Base-by-base conservation (phyloP, 495 filamentous ascomycete genomes). In the Clavariopsis aquatica region DNA sequence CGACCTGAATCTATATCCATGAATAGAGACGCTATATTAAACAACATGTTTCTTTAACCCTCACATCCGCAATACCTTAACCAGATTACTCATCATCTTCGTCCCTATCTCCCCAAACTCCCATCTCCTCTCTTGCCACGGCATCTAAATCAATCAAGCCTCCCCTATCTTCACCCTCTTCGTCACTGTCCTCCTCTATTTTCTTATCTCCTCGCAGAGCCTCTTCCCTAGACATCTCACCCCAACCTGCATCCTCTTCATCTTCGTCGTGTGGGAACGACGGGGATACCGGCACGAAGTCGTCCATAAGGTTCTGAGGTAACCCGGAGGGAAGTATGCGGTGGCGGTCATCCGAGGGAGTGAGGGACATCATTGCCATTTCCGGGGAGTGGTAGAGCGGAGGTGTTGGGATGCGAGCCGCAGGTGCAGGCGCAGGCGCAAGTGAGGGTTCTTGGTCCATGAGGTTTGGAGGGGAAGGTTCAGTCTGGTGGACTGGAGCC, bases 111-210 rank as follows among this genome's bases (percentile, higher is more conserved):
- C 64, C 64, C 64, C 64, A 67, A 56, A 67, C 64, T 1, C 64
- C 64, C 64, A 55, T 67, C 64, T 67, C 64, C 46, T 67, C 64
- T 20, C 36, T 49, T 20, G 64, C 64, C 46, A 67, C 64, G 8
- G 13, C 52, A 53, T 67, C 64, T 31, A 67, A 38, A 67, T 67
- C 64, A 20, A 67, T 36, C 38, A 67, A 38, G 19, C 58, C 64
- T 17, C 20, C 58, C 31, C 23, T 52, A 4, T 54, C 56, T 2
- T 36, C 55, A 6, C 45, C 49, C 12, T 59, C 62, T 4, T 23
- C 54, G 19, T 31, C 27, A 43, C 28, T 29, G 20, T 51, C 64
- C 36, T 22, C 49, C 31, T 43, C 54, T 9, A 45, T 49, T 7
- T 36, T 41, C 27, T 26, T 41, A n/a, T 52, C 47, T 17, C 12